Evolutionary conservation across 140 eudicot genomes (phyloP).

Genomic region (Stevia rebaudiana): DNA sequence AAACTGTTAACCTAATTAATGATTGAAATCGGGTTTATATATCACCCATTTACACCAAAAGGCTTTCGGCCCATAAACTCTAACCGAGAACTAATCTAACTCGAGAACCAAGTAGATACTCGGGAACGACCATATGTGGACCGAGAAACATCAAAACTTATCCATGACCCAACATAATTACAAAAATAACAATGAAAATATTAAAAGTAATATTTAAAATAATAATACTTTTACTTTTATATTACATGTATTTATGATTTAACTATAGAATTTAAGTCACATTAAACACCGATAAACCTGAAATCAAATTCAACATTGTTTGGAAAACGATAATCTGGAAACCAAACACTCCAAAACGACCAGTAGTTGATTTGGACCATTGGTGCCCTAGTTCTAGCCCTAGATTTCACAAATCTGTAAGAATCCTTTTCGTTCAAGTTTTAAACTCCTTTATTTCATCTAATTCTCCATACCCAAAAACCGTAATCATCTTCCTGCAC

Average conservation of each 20-base stretch:
- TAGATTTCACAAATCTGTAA: conserved; percentile 8
- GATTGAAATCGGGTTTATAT: no score
- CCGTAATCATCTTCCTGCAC: not conserved
- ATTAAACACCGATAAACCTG: not conserved
- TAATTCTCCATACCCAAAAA: not conserved
- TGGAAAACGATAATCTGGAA: not conserved
- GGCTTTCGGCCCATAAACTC: no score
- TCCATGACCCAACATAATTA: no score
- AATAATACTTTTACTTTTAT: no score
- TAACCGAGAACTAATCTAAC: no score
- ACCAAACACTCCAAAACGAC: not conserved
- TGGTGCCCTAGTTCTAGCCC: conserved; percentile 14
- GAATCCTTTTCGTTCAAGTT: not conserved
- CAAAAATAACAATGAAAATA: no score
- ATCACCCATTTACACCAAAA: no score
- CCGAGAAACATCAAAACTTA: no score
- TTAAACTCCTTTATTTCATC: not conserved
- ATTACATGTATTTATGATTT: not conserved
- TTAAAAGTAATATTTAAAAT: no score
- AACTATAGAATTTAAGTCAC: not conserved
- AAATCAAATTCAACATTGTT: not conserved
- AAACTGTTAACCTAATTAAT: no score
- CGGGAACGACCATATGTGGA: no score
- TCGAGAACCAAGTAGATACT: no score
- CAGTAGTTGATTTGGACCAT: conserved; percentile 1